phyloP scores from a whole-genome alignment of 192 early-diverging fungal genomes.

The Coemansia sp. region DNA sequence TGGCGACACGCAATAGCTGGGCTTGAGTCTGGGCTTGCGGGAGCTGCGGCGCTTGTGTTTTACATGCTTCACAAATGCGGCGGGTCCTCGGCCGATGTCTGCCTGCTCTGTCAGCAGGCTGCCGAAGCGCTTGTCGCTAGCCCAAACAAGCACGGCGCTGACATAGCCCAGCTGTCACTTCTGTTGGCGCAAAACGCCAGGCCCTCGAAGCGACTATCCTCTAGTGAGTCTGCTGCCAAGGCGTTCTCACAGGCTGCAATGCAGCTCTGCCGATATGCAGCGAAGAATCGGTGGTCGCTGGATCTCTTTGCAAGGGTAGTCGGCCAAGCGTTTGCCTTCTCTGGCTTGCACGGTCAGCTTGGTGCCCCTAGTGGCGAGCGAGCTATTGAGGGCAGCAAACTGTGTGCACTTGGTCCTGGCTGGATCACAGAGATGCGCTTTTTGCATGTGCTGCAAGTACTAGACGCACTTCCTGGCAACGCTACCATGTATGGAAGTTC shows the following conservation, averaged over 20 bases:
- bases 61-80: conserved; percentile 22
- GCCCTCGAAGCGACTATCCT: neutral
- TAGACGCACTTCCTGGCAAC: conserved; percentile 23
- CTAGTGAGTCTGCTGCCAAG: conserved; percentile 12
- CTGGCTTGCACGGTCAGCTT: neutral
- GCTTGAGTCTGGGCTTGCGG: conserved; percentile 29
- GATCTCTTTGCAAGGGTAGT: conserved; percentile 19
- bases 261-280: conserved; percentile 32
- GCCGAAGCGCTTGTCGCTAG: conserved; percentile 26
- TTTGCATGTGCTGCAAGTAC: conserved; percentile 17
- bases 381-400: neutral
- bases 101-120: conserved; percentile 37
- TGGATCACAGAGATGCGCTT: conserved; percentile 44
- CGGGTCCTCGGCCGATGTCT: conserved; percentile 1
- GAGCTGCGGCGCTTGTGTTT: conserved; percentile 30
- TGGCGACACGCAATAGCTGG: conserved; percentile 47
- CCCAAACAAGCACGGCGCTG: conserved; percentile 13
- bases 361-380: neutral
- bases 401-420: conserved; percentile 12
- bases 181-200: conserved; percentile 26
- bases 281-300: conserved; percentile 24
- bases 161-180: conserved; percentile 18
- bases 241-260: conserved; percentile 8
- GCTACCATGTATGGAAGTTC: neutral
- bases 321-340: conserved; percentile 5